A percentile compares a stretch with the other conserved stretches of the same genome.
Evolutionary conservation across 1,139 yeast species (phyloP).

Genomic region (Geotrichum carabidarum): DNA sequence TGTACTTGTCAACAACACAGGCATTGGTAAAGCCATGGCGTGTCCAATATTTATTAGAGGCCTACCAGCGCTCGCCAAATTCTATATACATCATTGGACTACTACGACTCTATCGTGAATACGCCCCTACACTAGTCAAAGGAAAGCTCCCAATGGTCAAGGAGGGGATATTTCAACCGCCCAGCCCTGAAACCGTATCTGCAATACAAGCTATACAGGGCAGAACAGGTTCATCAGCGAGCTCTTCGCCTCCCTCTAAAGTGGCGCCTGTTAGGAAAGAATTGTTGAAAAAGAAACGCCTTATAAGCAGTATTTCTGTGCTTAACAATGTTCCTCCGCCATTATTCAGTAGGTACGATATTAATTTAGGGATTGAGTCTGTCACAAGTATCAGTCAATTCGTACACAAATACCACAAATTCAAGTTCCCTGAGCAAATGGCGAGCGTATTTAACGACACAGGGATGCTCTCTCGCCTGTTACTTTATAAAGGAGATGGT

Average conservation of each 20-base stretch:
- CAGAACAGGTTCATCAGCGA: not conserved
- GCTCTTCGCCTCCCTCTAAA: not conserved
- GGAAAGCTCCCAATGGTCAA: slow-evolving; percentile 30
- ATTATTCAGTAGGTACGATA: slow-evolving; percentile 10
- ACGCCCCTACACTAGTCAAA: slow-evolving; percentile 30
- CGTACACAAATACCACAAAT: slow-evolving; percentile 24
- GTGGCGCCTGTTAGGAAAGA: slow-evolving; percentile 18
- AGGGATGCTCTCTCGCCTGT: slow-evolving; percentile 25
- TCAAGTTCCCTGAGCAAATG: slow-evolving; percentile 30
- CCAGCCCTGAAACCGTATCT: slow-evolving; percentile 25
- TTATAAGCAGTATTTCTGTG: slow-evolving; percentile 19
- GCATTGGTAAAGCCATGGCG: slow-evolving; percentile 40
- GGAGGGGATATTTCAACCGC: slow-evolving; percentile 31
- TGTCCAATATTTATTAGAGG: slow-evolving; percentile 36
- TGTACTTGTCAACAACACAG: slow-evolving; percentile 39
- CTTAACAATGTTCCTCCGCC: slow-evolving; percentile 27
- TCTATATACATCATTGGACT: slow-evolving; percentile 37
- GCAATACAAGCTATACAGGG: slow-evolving; percentile 8
- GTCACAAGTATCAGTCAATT: slow-evolving; percentile 24
- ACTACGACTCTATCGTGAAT: slow-evolving; percentile 32
- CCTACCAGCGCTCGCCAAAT: slow-evolving; percentile 35
- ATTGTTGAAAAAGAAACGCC: not conserved
- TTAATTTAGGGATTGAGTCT: slow-evolving; percentile 22
- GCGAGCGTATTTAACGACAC: slow-evolving; percentile 26
- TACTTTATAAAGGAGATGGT: slow-evolving; percentile 24